A percentile compares a stretch with the other conserved stretches of the same genome.
phyloP scores from a whole-genome alignment of 106 monocot genomes.

The Allium fistulosum region DNA sequence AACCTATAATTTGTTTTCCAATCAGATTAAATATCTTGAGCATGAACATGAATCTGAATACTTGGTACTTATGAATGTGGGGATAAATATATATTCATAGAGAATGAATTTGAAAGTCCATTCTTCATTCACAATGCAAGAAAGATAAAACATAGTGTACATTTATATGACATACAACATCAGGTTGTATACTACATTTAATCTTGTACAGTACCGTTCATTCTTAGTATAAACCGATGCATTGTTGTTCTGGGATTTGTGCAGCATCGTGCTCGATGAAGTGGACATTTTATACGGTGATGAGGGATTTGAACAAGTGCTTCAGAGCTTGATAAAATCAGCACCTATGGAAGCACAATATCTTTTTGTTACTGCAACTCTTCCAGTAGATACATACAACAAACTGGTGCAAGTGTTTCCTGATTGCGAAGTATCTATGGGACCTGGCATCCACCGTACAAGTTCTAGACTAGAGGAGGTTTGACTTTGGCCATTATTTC shows the following conservation, averaged over 20 bases:
- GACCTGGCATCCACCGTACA: constrained; percentile 90
- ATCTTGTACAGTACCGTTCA: not conserved
- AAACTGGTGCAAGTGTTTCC: constrained; percentile 86
- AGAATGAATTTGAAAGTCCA: no score
- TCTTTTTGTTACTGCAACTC: constrained; percentile 91
- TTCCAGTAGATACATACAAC: constrained; percentile 91
- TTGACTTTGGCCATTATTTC: not conserved
- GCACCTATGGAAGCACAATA: constrained; percentile 72
- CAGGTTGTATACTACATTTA: no score
- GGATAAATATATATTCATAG: no score
- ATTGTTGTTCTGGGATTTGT: constrained; percentile 3
- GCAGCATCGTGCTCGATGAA: constrained; percentile 88
- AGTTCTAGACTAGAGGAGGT: constrained; percentile 97
- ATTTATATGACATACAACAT: no score
- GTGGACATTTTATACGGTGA: constrained; percentile 88
- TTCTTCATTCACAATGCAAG: no score
- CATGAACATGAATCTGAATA: no score
- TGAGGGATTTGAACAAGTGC: constrained; percentile 77
- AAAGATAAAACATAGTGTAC: no score
- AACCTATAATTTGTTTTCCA: no score
- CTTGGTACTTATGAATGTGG: no score
- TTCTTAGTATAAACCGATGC: constrained; percentile 13
- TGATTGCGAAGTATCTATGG: constrained; percentile 80
- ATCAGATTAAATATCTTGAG: no score
- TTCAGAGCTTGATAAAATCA: constrained; percentile 53